Base-by-base conservation (phyloP, 2,329 filamentous ascomycete genomes). In the Fusarium piperis region DNA sequence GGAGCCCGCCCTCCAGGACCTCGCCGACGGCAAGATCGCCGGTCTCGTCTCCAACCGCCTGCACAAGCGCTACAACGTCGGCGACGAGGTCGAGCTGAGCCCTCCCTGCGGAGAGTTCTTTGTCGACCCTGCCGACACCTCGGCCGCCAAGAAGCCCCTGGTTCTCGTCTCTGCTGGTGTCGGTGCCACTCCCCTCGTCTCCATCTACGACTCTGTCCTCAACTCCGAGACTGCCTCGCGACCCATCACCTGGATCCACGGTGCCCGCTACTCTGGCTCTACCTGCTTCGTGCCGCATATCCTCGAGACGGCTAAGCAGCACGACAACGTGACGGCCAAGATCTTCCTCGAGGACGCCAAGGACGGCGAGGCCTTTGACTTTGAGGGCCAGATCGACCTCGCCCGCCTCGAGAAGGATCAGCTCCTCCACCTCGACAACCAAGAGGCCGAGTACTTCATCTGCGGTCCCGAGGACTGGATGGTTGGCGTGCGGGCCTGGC, bases 391-490 rank as follows among this genome's bases (percentile, higher is more conserved):
- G 9, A 80, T 93, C 16, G 84, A 90, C 64, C 78, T 94, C n/a
- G 79, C 82, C 33, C 85, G 83, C 61, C 77, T 93, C 38, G 85
- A 88, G 69, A 78, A 80, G 26, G 82, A 87, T 10, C 76, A 81
- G 1, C 83, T 88, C 51, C 81, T 95, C n/a, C 88, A 86, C 71
- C 77, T 91, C 2, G 81, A 84, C 20, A 83, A 91, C 72, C 56
- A 79, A 1, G 81, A 81, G 46, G 85, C 93, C 0, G 84, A 90
- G 75, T 95, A 94, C 79, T 94, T 88, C 74, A 82, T 93, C 59
- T 95, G 93, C 76, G 93, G 93, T 0, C 92, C 93, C 0, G 85
- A 86, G 66, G 77, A 79, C 9, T 95, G 94, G 83, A 95, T 95
- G 93, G 74, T 85, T 11, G 87, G 89, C 38, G 82, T 88, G 23